Base-by-base conservation (phyloP, 345 rosid species). In the Toxicodendron radicans region DNA sequence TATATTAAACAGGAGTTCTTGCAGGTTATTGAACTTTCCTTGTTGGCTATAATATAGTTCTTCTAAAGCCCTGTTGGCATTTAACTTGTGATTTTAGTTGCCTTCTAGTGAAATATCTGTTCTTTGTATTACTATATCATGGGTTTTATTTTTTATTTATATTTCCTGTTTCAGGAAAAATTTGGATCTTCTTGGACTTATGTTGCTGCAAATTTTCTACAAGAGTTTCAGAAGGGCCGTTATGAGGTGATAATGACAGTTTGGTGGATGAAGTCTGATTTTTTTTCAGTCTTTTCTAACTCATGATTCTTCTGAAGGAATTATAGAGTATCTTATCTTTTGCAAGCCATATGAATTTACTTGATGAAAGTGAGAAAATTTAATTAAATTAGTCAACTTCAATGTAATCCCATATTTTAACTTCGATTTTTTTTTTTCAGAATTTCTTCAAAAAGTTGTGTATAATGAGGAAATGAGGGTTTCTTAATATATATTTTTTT, bases 101-200 rank as follows among this genome's bases (percentile, higher is more conserved):
- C 14, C 2, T 66, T 24, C 14, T 45, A 9, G 23, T 16, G 43
- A 41, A 58, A 35, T 32, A 24, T 70, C 35, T 52, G 11, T 2
- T 30, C 24, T 35, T 38, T 16, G 3, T 74, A 51, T 64, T 70
- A 10, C 67, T 66, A 11, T 63, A 18, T 71, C 54, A 27, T 38
- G 35, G 5, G 3, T 33, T 24, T 72, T 20, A 0, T 13, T 24
- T n/a, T n/a, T 43, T 59, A 48, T 10, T 35, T 70, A 57, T 41
- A 18, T 62, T 65, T 74, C 58, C 66, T 73, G 24, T 52, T 82
- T 76, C 87, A 92, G 99, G 96, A 92, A 73, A 92, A 84, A 63
- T 91, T 92, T 87, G 98, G 97, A 83, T 85, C 84, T 52, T 86
- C 90, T 51, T 92, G 98, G 98, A 81, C 96, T 57, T 86, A 84